Conservation (phyloP, 352 stramenopile genomes). For the Pythium sukuiense region DNA sequence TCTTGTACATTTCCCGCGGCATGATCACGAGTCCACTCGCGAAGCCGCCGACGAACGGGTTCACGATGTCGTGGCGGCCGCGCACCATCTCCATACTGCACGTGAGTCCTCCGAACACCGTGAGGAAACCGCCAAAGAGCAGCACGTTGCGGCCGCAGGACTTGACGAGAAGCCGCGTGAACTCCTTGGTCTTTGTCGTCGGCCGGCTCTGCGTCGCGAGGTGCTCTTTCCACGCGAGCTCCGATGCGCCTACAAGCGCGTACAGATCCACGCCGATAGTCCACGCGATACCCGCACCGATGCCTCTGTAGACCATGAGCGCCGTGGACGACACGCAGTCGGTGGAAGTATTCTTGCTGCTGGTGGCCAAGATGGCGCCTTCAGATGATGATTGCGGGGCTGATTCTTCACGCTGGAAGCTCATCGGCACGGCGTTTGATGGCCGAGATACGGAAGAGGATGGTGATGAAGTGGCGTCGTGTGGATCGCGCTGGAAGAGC, state of each 20-base stretch:
- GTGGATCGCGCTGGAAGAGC: background rate
- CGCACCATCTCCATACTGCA: conserved; percentile 65
- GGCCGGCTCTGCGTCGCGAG: conserved; percentile 28
- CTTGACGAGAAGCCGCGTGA: conserved; percentile 28
- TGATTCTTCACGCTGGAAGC: background rate
- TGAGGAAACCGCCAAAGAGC: conserved; percentile 71
- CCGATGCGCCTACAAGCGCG: conserved; percentile 38
- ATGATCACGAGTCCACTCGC: conserved; percentile 53
- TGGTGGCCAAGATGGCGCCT: conserved; percentile 19
- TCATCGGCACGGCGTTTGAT: background rate
- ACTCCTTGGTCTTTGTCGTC: conserved; percentile 36
- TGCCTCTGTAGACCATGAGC: conserved; percentile 56
- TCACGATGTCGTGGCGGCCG: conserved; percentile 57
- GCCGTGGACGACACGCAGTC: conserved; percentile 72
- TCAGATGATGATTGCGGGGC: background rate
- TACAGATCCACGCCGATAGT: conserved; percentile 78
- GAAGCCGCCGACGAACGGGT: conserved; percentile 72
- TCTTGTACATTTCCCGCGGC: conserved; percentile 42
- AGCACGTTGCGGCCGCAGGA: conserved; percentile 58
- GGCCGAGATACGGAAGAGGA: background rate
- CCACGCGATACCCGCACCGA: conserved; percentile 70
- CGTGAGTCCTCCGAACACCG: conserved; percentile 69
- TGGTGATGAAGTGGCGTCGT: background rate
- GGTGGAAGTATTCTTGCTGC: conserved; percentile 38
- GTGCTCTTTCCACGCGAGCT: conserved; percentile 39